Percentiles rank a stretch among this genome's conserved stretches.
Evolutionary conservation across 306 rosid species (phyloP).

Genomic region (Urtica urens): DNA sequence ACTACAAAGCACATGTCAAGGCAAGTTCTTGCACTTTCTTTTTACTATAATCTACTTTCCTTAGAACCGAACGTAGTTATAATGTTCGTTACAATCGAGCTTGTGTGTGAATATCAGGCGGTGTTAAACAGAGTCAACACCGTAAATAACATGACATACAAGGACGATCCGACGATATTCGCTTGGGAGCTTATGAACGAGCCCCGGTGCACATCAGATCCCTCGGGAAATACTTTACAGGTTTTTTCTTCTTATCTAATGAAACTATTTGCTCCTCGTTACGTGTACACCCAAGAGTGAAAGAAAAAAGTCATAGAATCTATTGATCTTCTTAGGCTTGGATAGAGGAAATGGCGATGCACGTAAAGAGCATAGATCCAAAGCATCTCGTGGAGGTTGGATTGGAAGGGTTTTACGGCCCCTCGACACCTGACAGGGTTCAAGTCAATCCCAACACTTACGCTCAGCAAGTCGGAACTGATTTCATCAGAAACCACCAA

Average conservation of each 20-base stretch:
- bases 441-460: constrained; percentile 75
- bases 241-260: constrained; percentile 27
- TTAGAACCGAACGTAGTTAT: not conserved
- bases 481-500: constrained; percentile 83
- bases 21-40: constrained; percentile 26
- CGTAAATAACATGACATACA: constrained; percentile 67
- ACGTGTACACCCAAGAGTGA: not conserved
- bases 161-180: constrained; percentile 83
- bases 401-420: constrained; percentile 87
- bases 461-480: constrained; percentile 91
- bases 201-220: constrained; percentile 80
- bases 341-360: constrained; percentile 88
- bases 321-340: constrained; percentile 44
- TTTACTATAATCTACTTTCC: not conserved
- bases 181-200: constrained; percentile 98
- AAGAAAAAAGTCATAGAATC: not conserved
- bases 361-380: constrained; percentile 76
- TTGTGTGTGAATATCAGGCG: constrained; percentile 31
- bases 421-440: constrained; percentile 67
- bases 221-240: constrained; percentile 71
- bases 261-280: not conserved
- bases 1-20: constrained; percentile 81
- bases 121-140: constrained; percentile 82
- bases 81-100: not conserved
- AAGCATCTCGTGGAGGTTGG: constrained; percentile 89